A percentile compares a stretch with the other conserved stretches of the same genome.
Evolutionary conservation across 2,329 filamentous ascomycete species (phyloP).

Genomic region (Ophiostoma sp.): DNA sequence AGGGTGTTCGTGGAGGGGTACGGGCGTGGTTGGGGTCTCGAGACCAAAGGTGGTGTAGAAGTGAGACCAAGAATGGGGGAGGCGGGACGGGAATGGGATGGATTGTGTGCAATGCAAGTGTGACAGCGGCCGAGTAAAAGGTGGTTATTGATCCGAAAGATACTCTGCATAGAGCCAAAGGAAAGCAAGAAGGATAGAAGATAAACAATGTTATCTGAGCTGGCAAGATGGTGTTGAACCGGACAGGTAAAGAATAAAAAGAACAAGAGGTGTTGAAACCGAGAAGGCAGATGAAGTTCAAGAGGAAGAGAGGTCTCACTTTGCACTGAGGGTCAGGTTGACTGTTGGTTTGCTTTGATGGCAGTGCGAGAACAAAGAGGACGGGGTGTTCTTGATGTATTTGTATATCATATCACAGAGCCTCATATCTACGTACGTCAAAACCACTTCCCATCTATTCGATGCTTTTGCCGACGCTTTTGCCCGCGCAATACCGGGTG

Average conservation of each 20-base stretch:
- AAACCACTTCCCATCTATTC: background rate
- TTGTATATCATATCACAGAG: background rate
- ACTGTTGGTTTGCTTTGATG: background rate
- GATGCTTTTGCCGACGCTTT: background rate
- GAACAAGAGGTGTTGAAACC: background rate
- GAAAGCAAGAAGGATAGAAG: background rate
- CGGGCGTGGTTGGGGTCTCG: background rate
- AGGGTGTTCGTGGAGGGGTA: background rate
- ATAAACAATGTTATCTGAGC: background rate
- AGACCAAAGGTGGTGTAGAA: background rate
- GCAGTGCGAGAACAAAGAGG: background rate
- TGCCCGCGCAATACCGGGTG: background rate
- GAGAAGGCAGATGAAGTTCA: background rate
- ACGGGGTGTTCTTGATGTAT: background rate
- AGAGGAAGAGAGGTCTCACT: background rate
- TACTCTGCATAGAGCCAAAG: background rate
- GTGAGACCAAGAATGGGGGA: background rate
- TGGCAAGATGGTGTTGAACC: background rate
- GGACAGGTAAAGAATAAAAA: background rate
- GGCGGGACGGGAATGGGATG: background rate
- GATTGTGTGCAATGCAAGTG: background rate
- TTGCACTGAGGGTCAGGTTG: background rate
- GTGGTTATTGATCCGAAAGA: no score
- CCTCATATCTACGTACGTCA: background rate
- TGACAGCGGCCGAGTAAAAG: background rate